Percentiles rank a stretch among this genome's conserved stretches.
These are phyloP conservation scores for Trichosporon sp. DNA, from an alignment of 1,284 basidiomycete genomes.

Conservation along the genomic window DNA sequence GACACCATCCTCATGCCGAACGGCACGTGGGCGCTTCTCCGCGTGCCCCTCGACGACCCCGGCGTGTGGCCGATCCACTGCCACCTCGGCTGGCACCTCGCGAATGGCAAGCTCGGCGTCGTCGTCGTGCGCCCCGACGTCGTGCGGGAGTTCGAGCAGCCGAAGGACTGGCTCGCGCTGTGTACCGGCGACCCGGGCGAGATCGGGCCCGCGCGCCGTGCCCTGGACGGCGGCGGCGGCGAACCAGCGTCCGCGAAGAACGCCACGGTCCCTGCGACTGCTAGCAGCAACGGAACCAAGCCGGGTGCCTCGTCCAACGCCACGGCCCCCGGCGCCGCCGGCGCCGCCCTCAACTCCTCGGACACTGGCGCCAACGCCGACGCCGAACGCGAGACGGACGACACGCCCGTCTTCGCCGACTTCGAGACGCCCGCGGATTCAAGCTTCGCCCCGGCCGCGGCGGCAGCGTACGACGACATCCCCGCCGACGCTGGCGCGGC, in stretches of 20 bases:
- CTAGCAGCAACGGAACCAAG: not conserved
- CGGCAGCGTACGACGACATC: not conserved
- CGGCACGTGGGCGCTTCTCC: conserved; percentile 30
- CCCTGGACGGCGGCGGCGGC: not conserved
- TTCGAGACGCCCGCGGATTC: not conserved
- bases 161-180: conserved; percentile 18
- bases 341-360: too few species aligned
- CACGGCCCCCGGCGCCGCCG: too few species aligned
- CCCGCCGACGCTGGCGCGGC: not conserved
- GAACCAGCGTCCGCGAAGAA: not conserved
- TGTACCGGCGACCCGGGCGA: conserved; percentile 15
- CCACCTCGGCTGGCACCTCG: conserved; percentile 34
- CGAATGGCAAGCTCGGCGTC: conserved; percentile 14
- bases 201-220: conserved; percentile 12
- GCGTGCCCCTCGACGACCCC: conserved; percentile 25
- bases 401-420: not conserved
- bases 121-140: conserved; percentile 26
- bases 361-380: too few species aligned
- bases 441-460: not conserved
- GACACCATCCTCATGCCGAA: conserved; percentile 45
- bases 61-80: conserved; percentile 31
- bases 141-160: conserved; percentile 10
- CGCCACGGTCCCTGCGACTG: too few species aligned
- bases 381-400: not conserved
- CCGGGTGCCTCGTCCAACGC: too few species aligned